These are phyloP conservation scores for Ascodesmis nigricans DNA, from an alignment of 495 filamentous ascomycete species.

Conservation along the genomic window DNA sequence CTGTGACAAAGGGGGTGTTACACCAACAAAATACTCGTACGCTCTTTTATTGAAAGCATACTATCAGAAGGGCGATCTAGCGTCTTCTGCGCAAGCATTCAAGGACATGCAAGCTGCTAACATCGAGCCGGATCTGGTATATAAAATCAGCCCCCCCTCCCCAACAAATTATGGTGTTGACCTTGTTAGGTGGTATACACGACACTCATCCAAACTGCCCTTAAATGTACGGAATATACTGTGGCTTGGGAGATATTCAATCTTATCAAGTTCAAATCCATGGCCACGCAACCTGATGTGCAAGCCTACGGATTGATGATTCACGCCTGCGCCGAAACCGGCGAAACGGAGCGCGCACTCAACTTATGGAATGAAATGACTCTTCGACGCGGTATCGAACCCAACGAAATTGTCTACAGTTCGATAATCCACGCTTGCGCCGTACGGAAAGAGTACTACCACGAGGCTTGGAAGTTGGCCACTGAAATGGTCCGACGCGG, in stretches of 20 bases:
- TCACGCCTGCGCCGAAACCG: constrained; percentile 18
- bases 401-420: constrained; percentile 13
- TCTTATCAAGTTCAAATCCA: constrained; percentile 21
- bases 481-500: constrained; percentile 15
- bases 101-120: constrained; percentile 15
- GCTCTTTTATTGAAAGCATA: constrained; percentile 18
- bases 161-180: neutral
- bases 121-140: constrained; percentile 15
- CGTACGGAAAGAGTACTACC: constrained; percentile 18
- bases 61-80: constrained; percentile 13
- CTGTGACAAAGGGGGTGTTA: constrained; percentile 12
- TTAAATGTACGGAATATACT: constrained; percentile 12
- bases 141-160: neutral
- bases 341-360: constrained; percentile 16
- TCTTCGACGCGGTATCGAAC: constrained; percentile 8
- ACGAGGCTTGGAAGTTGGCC: constrained; percentile 18
- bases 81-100: constrained; percentile 12
- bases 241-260: constrained; percentile 21
- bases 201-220: constrained; percentile 19
- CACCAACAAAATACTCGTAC: constrained; percentile 16
- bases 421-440: constrained; percentile 21
- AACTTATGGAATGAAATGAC: constrained; percentile 21
- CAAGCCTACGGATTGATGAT: constrained; percentile 18
- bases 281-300: constrained; percentile 15
- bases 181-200: constrained; percentile 14